Conservation (phyloP, 495 filamentous ascomycete species). For the Neurospora sublineolata region DNA sequence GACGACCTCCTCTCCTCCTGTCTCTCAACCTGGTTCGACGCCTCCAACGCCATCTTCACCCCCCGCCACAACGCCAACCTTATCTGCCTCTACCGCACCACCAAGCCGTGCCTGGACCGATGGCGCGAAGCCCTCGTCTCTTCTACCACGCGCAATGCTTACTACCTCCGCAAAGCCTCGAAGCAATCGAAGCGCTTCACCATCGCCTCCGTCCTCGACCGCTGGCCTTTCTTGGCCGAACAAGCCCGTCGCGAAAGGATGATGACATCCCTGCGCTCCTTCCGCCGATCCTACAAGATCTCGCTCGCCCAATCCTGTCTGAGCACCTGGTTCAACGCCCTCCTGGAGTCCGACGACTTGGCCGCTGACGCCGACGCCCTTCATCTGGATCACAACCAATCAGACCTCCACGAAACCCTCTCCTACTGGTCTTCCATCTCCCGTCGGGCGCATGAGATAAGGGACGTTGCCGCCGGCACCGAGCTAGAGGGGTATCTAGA, state of each 20-base stretch:
- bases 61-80: conserved; percentile 15
- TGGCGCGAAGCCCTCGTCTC: conserved; percentile 13
- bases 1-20: conserved; percentile 12
- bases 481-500: conserved; percentile 16
- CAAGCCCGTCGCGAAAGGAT: conserved; percentile 13
- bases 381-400: conserved; percentile 10
- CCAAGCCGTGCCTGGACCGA: conserved; percentile 12
- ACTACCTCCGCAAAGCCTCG: conserved; percentile 7
- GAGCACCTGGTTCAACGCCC: conserved; percentile 9
- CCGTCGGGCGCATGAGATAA: conserved; percentile 2
- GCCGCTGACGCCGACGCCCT: conserved; percentile 9
- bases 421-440: conserved; percentile 15
- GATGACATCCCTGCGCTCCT: conserved; percentile 14
- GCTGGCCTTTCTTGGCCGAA: conserved; percentile 16
- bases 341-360: conserved; percentile 6
- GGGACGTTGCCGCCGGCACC: conserved; percentile 15
- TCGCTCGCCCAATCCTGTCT: conserved; percentile 14
- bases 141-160: background rate
- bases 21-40: conserved; percentile 10
- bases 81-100: conserved; percentile 17
- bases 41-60: conserved; percentile 15
- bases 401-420: conserved; percentile 16
- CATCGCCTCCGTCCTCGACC: conserved; percentile 11
- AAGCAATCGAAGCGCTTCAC: conserved; percentile 1
- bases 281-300: conserved; percentile 19